These are phyloP conservation scores for Tubosaeta sp. DNA, from an alignment of 768 basidiomycete species.

Conservation along the genomic window DNA sequence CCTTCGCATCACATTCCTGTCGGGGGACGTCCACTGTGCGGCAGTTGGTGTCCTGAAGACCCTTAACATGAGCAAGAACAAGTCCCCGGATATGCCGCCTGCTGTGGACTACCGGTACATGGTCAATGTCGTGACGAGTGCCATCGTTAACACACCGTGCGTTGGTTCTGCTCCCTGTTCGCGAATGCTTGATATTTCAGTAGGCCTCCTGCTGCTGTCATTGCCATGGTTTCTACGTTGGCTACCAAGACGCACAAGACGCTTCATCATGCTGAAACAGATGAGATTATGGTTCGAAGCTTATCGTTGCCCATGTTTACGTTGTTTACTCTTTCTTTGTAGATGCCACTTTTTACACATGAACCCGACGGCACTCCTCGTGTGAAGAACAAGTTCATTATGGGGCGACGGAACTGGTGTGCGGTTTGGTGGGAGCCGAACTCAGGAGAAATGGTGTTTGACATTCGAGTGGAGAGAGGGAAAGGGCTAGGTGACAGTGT, in stretches of 20 bases:
- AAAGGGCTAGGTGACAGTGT: constrained; percentile 81
- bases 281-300: constrained; percentile 72
- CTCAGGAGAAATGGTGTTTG: constrained; percentile 69
- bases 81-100: constrained; percentile 38
- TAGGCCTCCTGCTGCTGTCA: constrained; percentile 64
- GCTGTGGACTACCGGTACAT: constrained; percentile 78
- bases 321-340: not conserved
- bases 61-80: constrained; percentile 42
- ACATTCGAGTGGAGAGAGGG: constrained; percentile 80
- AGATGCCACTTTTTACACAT: constrained; percentile 73
- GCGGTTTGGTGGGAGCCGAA: constrained; percentile 53
- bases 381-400: constrained; percentile 70
- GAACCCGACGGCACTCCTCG: constrained; percentile 76
- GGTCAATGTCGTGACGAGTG: constrained; percentile 85
- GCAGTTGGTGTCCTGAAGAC: constrained; percentile 80
- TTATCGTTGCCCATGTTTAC: not conserved
- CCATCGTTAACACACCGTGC: constrained; percentile 95
- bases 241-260: constrained; percentile 83
- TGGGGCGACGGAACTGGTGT: constrained; percentile 90
- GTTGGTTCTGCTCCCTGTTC: constrained; percentile 22
- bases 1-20: constrained; percentile 78
- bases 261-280: constrained; percentile 75
- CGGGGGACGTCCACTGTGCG: constrained; percentile 92
- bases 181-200: not conserved
- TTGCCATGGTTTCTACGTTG: constrained; percentile 75